Evolutionary conservation across 176 grass and related monocot species (phyloP), one percentile per base, ranked within the genome.

Genomic region (Zea luxurians): DNA sequence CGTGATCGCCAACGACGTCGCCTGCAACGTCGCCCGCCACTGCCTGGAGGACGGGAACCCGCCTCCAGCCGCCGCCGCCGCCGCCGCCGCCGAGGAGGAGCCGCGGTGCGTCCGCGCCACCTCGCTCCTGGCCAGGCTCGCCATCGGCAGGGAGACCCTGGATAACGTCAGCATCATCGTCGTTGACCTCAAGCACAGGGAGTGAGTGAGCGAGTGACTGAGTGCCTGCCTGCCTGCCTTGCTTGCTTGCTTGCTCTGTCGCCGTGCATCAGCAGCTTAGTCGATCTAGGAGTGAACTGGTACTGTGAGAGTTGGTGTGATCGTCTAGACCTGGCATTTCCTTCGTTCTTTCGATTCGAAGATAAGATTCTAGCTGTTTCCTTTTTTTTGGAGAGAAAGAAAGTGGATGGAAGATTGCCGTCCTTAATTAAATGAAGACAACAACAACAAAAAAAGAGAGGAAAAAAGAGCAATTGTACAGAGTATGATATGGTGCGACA

Each of bases 161-260:
- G 93, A 97, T 38, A 93, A 97, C 70, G 89, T 93, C 57, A 97
- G 91, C 37, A 84, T 91, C 13, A 71, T 97, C 21, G 93, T 97
- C n/a, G 72, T 97, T 9, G 88, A 91, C 75, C 76, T 97, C 45
- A 87, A 86, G 52, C 68, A 61, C 47, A 93, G 75, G 52, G 13
- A 47, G 9, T 88, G 70, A 58, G 43, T 0, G 27, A 27, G 0
- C 1, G 27, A 27, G 27, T 27, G n/a, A n/a, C n/a, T n/a, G n/a
- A n/a, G n/a, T n/a, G n/a, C n/a, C n/a, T n/a, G 27, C 27, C 27
- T 27, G 27, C 27, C 27, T 27, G 27, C 27, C 27, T 27, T 1
- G 27, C 27, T 27, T 27, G 27, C 27, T 27, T 27, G 27, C 27
- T 27, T 27, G 27, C 27, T 27, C 27, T 27, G 27, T 27, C 27